Percentiles rank a stretch among this genome's conserved stretches.
These are phyloP conservation scores for Arabis alpina DNA, from an alignment of 345 rosid species.

Conservation along the genomic window DNA sequence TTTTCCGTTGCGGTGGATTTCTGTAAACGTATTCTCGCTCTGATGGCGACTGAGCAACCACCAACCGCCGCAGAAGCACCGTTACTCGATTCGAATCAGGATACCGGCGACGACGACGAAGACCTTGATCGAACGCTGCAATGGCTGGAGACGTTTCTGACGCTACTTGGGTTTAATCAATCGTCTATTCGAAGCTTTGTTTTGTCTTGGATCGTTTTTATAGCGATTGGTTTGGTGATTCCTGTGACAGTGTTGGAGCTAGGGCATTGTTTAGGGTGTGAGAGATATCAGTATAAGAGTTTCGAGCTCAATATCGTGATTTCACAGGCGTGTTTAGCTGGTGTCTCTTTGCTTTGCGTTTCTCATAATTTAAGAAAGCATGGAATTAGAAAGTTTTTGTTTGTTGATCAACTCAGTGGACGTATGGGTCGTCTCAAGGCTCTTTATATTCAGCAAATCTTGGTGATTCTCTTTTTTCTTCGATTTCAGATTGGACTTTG, in stretches of 20 bases:
- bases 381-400: constrained; percentile 70
- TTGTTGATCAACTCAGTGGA: constrained; percentile 71
- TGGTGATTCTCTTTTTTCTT: constrained; percentile 46
- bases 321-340: constrained; percentile 83
- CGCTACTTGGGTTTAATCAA: constrained; percentile 72
- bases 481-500: neutral
- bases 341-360: constrained; percentile 72
- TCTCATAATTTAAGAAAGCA: constrained; percentile 82
- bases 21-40: neutral
- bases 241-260: constrained; percentile 73
- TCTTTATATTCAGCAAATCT: constrained; percentile 64
- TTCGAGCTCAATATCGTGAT: constrained; percentile 78
- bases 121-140: constrained; percentile 54
- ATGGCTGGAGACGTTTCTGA: constrained; percentile 58
- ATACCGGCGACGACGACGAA: constrained; percentile 33
- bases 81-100: constrained; percentile 51
- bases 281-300: constrained; percentile 59
- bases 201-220: constrained; percentile 69
- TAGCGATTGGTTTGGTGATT: constrained; percentile 57
- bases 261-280: constrained; percentile 58
- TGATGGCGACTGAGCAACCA: constrained; percentile 27
- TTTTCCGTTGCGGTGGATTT: constrained; percentile 1
- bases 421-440: constrained; percentile 54
- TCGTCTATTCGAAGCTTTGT: constrained; percentile 51
- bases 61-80: constrained; percentile 49